phyloP scores from a whole-genome alignment of 495 filamentous ascomycete species.

The Talaromyces proteolyticus region DNA sequence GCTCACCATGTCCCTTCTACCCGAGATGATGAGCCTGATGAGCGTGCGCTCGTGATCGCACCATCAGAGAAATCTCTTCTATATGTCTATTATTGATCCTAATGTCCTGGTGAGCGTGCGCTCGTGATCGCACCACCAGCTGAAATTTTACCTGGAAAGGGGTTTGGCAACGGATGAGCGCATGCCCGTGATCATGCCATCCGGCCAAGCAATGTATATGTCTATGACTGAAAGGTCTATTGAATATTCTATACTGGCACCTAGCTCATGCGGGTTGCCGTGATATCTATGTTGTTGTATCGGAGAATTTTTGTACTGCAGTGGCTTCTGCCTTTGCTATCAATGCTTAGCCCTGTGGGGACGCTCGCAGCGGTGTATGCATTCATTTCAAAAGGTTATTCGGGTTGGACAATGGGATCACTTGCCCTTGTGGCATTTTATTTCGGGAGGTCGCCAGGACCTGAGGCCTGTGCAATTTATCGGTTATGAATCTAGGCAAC shows the following conservation, averaged over 20 bases:
- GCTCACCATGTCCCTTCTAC: not conserved
- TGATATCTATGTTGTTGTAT: not conserved
- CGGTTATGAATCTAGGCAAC: too few species aligned
- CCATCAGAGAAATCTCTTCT: too few species aligned
- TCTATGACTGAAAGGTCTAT: too few species aligned
- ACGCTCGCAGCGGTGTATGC: conserved; percentile 2
- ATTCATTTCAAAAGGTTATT: too few species aligned
- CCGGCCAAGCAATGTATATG: too few species aligned
- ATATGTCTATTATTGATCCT: not conserved
- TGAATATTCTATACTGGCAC: too few species aligned
- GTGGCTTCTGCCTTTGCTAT: too few species aligned
- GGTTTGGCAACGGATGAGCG: not conserved
- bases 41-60: not conserved
- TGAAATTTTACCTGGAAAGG: not conserved
- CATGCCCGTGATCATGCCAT: conserved; percentile 1
- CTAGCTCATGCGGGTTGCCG: not conserved
- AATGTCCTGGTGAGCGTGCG: not conserved
- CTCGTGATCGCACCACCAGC: conserved; percentile 3
- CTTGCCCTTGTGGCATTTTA: not conserved
- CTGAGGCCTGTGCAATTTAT: conserved; percentile 4
- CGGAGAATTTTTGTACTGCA: too few species aligned
- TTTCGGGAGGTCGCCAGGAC: conserved; percentile 6
- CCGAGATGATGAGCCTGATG: not conserved
- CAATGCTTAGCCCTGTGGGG: conserved; percentile 2
- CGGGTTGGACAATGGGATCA: conserved; percentile 5